Conservation (phyloP, 805 yeast species). For the Metschnikowia sp. region DNA sequence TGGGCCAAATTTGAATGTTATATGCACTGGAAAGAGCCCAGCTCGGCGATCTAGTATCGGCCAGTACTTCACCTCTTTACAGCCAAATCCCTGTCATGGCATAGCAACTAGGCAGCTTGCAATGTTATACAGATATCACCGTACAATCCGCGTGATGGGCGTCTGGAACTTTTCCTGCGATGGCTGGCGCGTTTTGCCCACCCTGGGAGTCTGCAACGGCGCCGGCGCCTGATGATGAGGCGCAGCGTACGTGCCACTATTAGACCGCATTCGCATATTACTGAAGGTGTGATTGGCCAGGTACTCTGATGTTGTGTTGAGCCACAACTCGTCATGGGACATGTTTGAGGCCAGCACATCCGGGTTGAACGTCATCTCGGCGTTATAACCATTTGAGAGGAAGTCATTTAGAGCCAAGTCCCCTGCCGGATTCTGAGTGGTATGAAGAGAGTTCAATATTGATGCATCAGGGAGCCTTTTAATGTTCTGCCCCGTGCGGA, state of each 20-base stretch:
- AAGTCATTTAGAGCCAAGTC: constrained; percentile 31
- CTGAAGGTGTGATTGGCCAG: constrained; percentile 27
- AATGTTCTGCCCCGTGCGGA: constrained; percentile 17
- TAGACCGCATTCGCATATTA: constrained; percentile 17
- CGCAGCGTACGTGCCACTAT: constrained; percentile 9
- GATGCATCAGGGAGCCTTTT: constrained; percentile 28
- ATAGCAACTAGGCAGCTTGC: too few relatives aligned
- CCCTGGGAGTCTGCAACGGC: constrained; percentile 36
- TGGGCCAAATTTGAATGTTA: too few relatives aligned
- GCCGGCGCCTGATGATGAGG: constrained; percentile 9
- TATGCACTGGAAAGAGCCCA: too few relatives aligned
- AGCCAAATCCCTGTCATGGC: too few relatives aligned
- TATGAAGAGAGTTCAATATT: constrained; percentile 27
- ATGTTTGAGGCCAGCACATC: constrained; percentile 25
- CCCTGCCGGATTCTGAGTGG: constrained; percentile 13
- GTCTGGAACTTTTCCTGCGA: constrained; percentile 42
- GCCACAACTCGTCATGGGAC: constrained; percentile 31
- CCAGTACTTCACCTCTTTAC: too few relatives aligned
- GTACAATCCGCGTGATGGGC: constrained; percentile 38
- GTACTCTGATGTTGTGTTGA: constrained; percentile 29
- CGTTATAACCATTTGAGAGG: constrained; percentile 30
- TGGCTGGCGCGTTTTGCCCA: constrained; percentile 36
- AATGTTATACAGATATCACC: constrained; percentile 9
- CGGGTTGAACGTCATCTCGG: constrained; percentile 19
- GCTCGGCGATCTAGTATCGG: too few relatives aligned